Evolutionary conservation across 2,329 filamentous ascomycete species (phyloP).

Genomic region (Aspergillus persii): DNA sequence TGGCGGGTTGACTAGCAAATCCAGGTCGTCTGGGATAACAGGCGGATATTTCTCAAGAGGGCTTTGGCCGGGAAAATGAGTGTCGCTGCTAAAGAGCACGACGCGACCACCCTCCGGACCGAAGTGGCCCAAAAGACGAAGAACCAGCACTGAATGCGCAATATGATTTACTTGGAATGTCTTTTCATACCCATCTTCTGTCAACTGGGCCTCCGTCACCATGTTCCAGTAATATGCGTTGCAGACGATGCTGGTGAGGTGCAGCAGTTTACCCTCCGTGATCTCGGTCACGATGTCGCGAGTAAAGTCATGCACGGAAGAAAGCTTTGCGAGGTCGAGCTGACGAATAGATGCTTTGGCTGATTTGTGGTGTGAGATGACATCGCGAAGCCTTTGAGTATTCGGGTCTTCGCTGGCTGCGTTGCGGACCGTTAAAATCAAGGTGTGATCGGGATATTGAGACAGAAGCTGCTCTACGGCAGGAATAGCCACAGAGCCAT

Average conservation of each 20-base stretch:
- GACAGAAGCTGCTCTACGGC: background rate
- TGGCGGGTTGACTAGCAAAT: constrained; percentile 1
- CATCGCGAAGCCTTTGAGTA: background rate
- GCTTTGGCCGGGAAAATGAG: background rate
- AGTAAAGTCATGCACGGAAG: constrained; percentile 1
- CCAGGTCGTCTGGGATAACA: constrained; percentile 5
- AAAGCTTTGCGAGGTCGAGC: constrained; percentile 5
- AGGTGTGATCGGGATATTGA: constrained; percentile 1
- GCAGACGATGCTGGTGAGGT: constrained; percentile 8
- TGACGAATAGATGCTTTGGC: background rate
- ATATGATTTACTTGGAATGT: constrained; percentile 8
- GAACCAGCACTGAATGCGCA: constrained; percentile 2
- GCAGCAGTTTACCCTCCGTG: constrained; percentile 1
- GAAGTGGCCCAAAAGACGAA: constrained; percentile 1
- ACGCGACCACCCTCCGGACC: background rate
- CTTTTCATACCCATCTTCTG: constrained; percentile 1
- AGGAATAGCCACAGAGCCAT: background rate
- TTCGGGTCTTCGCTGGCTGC: background rate
- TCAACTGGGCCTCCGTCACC: background rate
- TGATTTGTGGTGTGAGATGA: background rate
- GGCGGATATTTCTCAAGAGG: constrained; percentile 2
- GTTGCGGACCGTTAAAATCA: constrained; percentile 6
- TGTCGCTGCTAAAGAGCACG: background rate
- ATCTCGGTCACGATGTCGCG: constrained; percentile 1
- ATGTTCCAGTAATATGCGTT: constrained; percentile 9